These are phyloP conservation scores for Globisporangium rhizosaccharum DNA, from an alignment of 352 stramenopile species.

Conservation along the genomic window DNA sequence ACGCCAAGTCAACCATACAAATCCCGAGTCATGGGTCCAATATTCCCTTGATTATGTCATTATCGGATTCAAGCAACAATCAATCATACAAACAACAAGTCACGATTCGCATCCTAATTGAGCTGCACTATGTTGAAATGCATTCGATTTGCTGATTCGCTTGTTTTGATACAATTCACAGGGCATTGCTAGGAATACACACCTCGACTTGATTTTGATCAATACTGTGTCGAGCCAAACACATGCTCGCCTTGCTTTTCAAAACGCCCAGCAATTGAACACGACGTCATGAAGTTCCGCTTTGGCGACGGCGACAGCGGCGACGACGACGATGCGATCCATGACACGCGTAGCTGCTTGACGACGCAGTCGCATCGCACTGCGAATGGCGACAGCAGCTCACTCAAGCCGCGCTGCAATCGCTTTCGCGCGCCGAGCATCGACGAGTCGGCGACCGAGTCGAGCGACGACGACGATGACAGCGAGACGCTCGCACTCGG, in stretches of 20 bases:
- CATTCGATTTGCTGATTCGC: not conserved
- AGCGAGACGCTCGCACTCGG: slow-evolving; percentile 1
- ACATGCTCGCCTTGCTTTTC: too few species aligned
- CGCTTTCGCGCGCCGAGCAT: slow-evolving; percentile 49
- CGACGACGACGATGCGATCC: slow-evolving; percentile 11
- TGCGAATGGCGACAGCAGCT: not conserved
- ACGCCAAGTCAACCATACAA: too few species aligned
- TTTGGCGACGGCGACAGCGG: slow-evolving; percentile 26
- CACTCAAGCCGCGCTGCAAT: slow-evolving; percentile 1
- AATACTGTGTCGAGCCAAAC: too few species aligned
- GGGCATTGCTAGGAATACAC: too few species aligned
- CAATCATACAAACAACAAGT: not conserved
- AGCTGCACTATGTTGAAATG: too few species aligned
- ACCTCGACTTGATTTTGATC: too few species aligned
- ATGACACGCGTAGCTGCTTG: not conserved
- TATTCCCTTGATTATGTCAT: too few species aligned
- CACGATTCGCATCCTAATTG: not conserved
- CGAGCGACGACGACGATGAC: slow-evolving; percentile 26
- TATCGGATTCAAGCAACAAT: not conserved
- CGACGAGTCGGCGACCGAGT: slow-evolving; percentile 31
- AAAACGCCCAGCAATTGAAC: too few species aligned
- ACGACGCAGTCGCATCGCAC: not conserved
- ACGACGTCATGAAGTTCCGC: slow-evolving; percentile 45
- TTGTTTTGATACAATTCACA: not conserved
- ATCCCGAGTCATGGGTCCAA: too few species aligned